phyloP scores from a whole-genome alignment of 2,329 filamentous ascomycete genomes.

The Fusarium pilosicola region DNA sequence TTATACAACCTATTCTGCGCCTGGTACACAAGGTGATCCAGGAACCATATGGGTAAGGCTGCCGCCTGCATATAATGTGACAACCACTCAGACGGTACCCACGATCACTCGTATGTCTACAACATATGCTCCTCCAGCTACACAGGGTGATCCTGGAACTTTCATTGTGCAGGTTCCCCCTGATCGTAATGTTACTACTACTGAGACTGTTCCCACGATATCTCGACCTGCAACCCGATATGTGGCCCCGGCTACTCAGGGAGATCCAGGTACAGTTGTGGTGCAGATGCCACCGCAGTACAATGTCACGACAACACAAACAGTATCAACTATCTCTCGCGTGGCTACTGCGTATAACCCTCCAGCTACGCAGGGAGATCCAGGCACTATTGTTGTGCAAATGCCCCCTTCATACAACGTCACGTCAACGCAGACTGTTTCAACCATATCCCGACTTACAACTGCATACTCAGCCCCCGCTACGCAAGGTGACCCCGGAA shows the following conservation, averaged over 20 bases:
- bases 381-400: constrained; percentile 4
- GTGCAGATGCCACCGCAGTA: constrained; percentile 6
- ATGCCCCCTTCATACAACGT: constrained; percentile 1
- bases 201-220: not conserved
- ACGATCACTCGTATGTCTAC: constrained; percentile 4
- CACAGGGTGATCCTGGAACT: constrained; percentile 8
- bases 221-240: constrained; percentile 7
- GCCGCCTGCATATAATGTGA: constrained; percentile 10
- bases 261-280: constrained; percentile 19
- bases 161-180: constrained; percentile 6
- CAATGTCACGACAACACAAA: constrained; percentile 8
- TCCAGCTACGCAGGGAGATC: not conserved
- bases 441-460: not conserved
- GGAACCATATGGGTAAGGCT: constrained; percentile 7
- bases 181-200: not conserved
- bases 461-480: not conserved
- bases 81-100: not conserved
- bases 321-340: not conserved
- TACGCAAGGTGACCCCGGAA: constrained; percentile 9
- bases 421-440: not conserved
- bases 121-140: constrained; percentile 5
- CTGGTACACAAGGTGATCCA: constrained; percentile 3
- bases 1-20: constrained; percentile 1
- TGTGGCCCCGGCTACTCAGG: not conserved
- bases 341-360: not conserved